These are phyloP conservation scores for Prasinococcaceae sp. DNA, from an alignment of 139 green algal species.

Conservation along the genomic window DNA sequence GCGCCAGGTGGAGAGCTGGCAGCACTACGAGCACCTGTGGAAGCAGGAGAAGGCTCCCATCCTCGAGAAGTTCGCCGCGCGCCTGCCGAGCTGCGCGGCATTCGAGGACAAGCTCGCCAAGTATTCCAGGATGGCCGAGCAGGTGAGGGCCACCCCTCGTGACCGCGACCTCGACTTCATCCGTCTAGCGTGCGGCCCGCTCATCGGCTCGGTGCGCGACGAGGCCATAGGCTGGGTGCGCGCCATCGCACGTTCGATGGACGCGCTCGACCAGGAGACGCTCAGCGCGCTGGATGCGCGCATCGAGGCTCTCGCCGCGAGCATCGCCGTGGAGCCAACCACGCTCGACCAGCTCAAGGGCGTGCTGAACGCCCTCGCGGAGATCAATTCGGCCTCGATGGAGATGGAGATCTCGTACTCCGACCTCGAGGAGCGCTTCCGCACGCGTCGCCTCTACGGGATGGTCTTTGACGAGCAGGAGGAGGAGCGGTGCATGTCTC, in stretches of 20 bases:
- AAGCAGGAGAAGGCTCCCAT: slow-evolving; percentile 57
- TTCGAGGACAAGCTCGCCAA: slow-evolving; percentile 64
- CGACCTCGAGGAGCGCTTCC: slow-evolving; percentile 66
- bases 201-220: slow-evolving; percentile 45
- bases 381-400: slow-evolving; percentile 39
- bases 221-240: slow-evolving; percentile 57
- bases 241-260: slow-evolving; percentile 47
- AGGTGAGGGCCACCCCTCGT: slow-evolving; percentile 4
- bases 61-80: slow-evolving; percentile 67
- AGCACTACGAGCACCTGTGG: slow-evolving; percentile 55
- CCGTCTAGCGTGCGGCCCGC: slow-evolving; percentile 34
- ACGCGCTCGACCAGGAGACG: slow-evolving; percentile 37
- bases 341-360: slow-evolving; percentile 58
- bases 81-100: slow-evolving; percentile 27
- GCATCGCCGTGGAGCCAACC: slow-evolving; percentile 21
- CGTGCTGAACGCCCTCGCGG: slow-evolving; percentile 37
- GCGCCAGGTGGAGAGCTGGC: slow-evolving; percentile 57
- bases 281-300: slow-evolving; percentile 17
- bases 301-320: slow-evolving; percentile 7
- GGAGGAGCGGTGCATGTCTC: not conserved
- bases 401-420: slow-evolving; percentile 51
- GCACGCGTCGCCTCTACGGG: slow-evolving; percentile 46
- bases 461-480: slow-evolving; percentile 9
- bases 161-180: slow-evolving; percentile 56
- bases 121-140: slow-evolving; percentile 45